phyloP scores from a whole-genome alignment of 257 asterid species.

The Thymus mandschuricus region DNA sequence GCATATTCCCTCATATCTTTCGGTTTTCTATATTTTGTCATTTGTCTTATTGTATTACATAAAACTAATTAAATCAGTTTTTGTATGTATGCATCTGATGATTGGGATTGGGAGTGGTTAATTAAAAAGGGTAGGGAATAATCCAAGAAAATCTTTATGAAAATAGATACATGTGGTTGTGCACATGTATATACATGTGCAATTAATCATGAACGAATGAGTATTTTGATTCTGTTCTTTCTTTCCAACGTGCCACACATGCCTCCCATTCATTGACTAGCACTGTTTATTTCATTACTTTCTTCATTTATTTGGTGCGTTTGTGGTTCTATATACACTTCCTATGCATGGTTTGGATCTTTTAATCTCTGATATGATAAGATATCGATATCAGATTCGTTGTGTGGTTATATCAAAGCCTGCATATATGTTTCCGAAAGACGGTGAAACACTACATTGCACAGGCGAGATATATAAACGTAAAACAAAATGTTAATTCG shows the following conservation, averaged over 20 bases:
- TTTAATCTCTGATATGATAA: too few species aligned
- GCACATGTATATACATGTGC: constrained; percentile 48
- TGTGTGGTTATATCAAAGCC: too few species aligned
- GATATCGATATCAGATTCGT: too few species aligned
- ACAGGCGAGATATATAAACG: too few species aligned
- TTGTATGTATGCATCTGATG: constrained; percentile 4
- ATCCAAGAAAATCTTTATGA: constrained; percentile 13
- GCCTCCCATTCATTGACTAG: constrained; percentile 16
- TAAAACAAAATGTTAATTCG: too few species aligned
- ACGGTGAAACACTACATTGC: too few species aligned
- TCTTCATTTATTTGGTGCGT: background rate
- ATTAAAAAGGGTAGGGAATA: background rate
- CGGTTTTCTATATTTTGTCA: background rate
- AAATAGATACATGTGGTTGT: constrained; percentile 13
- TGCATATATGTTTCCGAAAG: too few species aligned
- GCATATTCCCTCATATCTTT: background rate
- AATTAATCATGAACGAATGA: constrained; percentile 26
- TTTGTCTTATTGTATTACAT: background rate
- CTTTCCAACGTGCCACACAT: constrained; percentile 39
- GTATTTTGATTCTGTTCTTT: constrained; percentile 23
- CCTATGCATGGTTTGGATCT: too few species aligned
- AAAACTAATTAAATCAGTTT: background rate
- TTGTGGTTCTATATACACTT: too few species aligned
- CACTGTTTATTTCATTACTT: background rate
- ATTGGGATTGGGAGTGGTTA: background rate